Conservation (phyloP, 2,329 filamentous ascomycete genomes). For the Neofusicoccum kwambonambiense region DNA sequence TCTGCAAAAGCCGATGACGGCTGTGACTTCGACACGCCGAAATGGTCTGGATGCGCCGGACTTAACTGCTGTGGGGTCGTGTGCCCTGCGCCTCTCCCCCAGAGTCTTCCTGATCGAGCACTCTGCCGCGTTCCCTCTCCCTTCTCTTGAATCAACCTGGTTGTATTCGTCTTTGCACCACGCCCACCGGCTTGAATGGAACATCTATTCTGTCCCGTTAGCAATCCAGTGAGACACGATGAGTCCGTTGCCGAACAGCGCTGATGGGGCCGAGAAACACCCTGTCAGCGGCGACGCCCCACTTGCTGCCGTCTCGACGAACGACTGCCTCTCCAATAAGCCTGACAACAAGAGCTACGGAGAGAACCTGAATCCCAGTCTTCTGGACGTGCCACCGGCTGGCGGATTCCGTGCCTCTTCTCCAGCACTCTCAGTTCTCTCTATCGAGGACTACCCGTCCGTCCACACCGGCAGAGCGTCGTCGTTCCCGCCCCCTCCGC, state of each 20-base stretch:
- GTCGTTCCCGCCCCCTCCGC: background rate
- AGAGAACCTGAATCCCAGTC: background rate
- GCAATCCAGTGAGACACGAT: background rate
- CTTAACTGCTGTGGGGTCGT: background rate
- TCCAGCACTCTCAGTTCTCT: background rate
- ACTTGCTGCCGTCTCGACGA: background rate
- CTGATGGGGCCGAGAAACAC: background rate
- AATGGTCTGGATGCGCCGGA: background rate
- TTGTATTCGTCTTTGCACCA: background rate
- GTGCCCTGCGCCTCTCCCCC: slow-evolving; percentile 11
- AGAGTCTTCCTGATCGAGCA: slow-evolving; percentile 2
- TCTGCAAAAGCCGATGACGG: background rate
- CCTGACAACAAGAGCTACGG: background rate
- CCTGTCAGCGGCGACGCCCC: background rate
- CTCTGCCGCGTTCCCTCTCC: background rate
- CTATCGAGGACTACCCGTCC: slow-evolving; percentile 5
- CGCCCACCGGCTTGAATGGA: background rate
- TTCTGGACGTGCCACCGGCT: background rate
- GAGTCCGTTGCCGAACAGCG: background rate
- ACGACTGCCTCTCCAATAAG: background rate
- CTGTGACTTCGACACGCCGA: background rate
- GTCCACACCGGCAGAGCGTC: background rate
- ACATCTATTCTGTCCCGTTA: background rate
- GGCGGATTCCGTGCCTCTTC: background rate
- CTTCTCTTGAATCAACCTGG: background rate